Conservation (phyloP, 2,329 filamentous ascomycete genomes). For the Juglanconis oblonga region DNA sequence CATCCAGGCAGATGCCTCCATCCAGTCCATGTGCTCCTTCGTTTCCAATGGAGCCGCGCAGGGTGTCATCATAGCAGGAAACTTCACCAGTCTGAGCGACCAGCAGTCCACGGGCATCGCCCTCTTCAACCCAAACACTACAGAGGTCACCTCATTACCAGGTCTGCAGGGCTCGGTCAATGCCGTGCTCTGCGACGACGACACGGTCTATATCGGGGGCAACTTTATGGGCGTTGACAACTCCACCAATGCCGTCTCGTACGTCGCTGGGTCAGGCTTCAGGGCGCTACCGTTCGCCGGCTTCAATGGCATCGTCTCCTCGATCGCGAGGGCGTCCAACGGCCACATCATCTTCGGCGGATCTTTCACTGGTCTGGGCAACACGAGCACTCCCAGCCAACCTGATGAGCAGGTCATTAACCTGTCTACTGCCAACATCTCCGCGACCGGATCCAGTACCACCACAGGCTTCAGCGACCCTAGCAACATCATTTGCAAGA, state of each 20-base stretch:
- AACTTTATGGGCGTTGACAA: slow-evolving; percentile 71
- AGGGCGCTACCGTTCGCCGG: slow-evolving; percentile 83
- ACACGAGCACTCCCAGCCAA: slow-evolving; percentile 65
- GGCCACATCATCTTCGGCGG: slow-evolving; percentile 92
- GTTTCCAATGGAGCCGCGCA: slow-evolving; percentile 62
- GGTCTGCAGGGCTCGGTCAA: slow-evolving; percentile 82
- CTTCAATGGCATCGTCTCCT: slow-evolving; percentile 82
- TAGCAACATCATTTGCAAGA: slow-evolving; percentile 78
- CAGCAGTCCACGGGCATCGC: slow-evolving; percentile 76
- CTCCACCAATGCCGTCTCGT: slow-evolving; percentile 86
- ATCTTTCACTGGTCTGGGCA: slow-evolving; percentile 82
- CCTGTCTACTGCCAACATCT: slow-evolving; percentile 73
- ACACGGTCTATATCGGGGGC: slow-evolving; percentile 84
- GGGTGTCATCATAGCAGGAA: slow-evolving; percentile 85
- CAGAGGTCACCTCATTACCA: slow-evolving; percentile 67
- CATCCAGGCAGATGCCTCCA: slow-evolving; percentile 75
- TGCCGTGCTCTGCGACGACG: slow-evolving; percentile 76
- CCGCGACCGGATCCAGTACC: slow-evolving; percentile 60
- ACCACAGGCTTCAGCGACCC: slow-evolving; percentile 70
- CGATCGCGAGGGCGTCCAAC: slow-evolving; percentile 76
- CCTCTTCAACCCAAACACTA: slow-evolving; percentile 72
- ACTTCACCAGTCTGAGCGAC: slow-evolving; percentile 87
- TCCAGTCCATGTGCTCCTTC: slow-evolving; percentile 85
- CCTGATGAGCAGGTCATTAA: slow-evolving; percentile 81
- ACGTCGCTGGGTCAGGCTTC: slow-evolving; percentile 68